These are phyloP conservation scores for Leptographium flavum DNA, from an alignment of 2,329 filamentous ascomycete species.

Conservation along the genomic window DNA sequence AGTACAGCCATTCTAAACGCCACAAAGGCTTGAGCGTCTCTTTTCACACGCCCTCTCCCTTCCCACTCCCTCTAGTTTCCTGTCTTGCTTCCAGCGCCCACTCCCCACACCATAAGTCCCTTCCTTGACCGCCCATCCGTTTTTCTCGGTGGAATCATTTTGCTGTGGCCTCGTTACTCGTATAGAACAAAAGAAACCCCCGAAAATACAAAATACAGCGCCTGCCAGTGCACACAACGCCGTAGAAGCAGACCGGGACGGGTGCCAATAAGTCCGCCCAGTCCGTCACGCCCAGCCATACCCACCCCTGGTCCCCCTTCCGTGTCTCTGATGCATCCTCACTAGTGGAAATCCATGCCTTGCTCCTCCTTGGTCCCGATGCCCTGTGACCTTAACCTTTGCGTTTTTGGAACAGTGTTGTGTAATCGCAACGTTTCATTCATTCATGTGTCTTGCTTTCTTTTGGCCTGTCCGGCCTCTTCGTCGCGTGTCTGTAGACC, in stretches of 20 bases:
- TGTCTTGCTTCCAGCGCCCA: not conserved
- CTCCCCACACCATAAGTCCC: no score
- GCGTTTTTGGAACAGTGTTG: not conserved
- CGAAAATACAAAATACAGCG: not conserved
- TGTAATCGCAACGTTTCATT: not conserved
- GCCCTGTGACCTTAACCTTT: not conserved
- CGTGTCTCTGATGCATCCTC: not conserved
- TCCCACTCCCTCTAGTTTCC: not conserved
- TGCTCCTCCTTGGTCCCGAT: not conserved
- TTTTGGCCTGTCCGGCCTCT: not conserved
- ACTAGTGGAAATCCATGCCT: not conserved
- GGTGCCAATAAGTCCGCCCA: not conserved
- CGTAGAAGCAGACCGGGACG: not conserved
- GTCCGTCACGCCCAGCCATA: no score
- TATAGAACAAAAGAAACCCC: not conserved
- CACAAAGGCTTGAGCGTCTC: not conserved
- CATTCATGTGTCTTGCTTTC: not conserved
- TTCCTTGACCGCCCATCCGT: not conserved
- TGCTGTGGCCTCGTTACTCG: not conserved
- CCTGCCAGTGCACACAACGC: not conserved
- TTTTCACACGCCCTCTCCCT: no score
- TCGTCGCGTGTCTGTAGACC: not conserved
- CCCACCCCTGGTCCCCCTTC: no score
- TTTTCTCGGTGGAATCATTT: not conserved
- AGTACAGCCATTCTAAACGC: not conserved